Conservation (phyloP, 2,329 filamentous ascomycete species). For the Trichoderma endophyticum region DNA sequence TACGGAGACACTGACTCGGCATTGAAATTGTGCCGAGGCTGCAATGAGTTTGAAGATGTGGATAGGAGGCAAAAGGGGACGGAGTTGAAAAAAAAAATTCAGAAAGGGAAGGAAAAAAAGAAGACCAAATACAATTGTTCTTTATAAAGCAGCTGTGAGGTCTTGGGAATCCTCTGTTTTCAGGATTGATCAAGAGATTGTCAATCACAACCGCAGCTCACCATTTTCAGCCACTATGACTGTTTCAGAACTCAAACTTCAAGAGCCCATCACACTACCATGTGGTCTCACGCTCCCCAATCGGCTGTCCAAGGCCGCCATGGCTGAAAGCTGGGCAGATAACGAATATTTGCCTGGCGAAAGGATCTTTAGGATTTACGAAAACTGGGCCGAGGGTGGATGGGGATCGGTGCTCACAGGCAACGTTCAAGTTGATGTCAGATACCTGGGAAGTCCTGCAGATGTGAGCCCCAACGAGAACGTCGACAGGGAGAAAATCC, state of each 20-base stretch:
- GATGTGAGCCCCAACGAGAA: conserved; percentile 36
- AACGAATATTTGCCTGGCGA: conserved; percentile 43
- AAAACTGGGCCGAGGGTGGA: conserved; percentile 50
- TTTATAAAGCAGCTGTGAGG: not conserved
- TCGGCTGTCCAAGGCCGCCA: conserved; percentile 50
- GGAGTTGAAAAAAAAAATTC: not conserved
- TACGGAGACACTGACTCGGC: not conserved
- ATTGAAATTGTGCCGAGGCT: not conserved
- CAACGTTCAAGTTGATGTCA: conserved; percentile 44
- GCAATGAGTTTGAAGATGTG: not conserved
- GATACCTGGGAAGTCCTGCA: conserved; percentile 34
- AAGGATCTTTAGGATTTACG: conserved; percentile 45
- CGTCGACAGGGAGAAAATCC: conserved; percentile 27
- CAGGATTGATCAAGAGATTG: not conserved
- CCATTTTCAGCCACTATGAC: not conserved
- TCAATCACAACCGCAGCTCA: not conserved
- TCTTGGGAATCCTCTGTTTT: not conserved
- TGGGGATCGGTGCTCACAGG: conserved; percentile 54
- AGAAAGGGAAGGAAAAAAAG: not conserved
- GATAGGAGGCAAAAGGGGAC: not conserved
- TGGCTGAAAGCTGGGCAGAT: conserved; percentile 45
- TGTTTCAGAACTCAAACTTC: not conserved
- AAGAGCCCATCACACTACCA: conserved; percentile 46
- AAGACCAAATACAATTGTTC: not conserved
- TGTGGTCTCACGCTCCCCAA: conserved; percentile 56